Conservation (phyloP, 108 stramenopile genomes). For the Discostella pseudostelligera region DNA sequence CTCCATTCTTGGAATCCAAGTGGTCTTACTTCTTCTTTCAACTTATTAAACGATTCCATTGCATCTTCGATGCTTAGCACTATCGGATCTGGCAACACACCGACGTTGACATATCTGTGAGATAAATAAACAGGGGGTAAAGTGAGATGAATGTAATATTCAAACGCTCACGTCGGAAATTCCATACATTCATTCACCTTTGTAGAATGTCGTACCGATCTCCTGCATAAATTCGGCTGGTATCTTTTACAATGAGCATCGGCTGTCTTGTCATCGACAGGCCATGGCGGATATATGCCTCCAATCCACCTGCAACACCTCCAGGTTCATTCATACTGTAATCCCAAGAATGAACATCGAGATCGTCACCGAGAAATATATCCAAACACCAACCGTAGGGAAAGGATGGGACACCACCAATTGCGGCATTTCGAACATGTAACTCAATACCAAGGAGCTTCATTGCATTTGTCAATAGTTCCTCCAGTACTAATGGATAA, state of each 20-base stretch:
- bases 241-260: conserved; percentile 72
- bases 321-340: conserved; percentile 71
- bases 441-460: conserved; percentile 40
- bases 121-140: background rate
- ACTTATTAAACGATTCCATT: conserved; percentile 37
- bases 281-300: conserved; percentile 58
- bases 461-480: conserved; percentile 39
- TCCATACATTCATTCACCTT: conserved; percentile 4
- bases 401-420: conserved; percentile 71
- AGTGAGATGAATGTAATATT: background rate
- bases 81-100: conserved; percentile 42
- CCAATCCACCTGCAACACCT: conserved; percentile 49
- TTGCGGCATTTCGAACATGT: conserved; percentile 63
- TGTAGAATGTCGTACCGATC: conserved; percentile 35
- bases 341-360: conserved; percentile 76
- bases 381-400: conserved; percentile 74
- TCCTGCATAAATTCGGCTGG: conserved; percentile 28
- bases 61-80: conserved; percentile 53
- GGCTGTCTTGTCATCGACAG: conserved; percentile 34
- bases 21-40: conserved; percentile 45
- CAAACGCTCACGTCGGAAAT: background rate
- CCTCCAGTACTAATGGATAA: conserved; percentile 68
- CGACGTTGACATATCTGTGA: conserved; percentile 28
- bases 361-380: conserved; percentile 53
- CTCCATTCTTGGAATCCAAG: conserved; percentile 64